A percentile compares a stretch with the other conserved stretches of the same genome.
Conservation (phyloP, 345 rosid genomes). For the Sisymbrium irio region DNA sequence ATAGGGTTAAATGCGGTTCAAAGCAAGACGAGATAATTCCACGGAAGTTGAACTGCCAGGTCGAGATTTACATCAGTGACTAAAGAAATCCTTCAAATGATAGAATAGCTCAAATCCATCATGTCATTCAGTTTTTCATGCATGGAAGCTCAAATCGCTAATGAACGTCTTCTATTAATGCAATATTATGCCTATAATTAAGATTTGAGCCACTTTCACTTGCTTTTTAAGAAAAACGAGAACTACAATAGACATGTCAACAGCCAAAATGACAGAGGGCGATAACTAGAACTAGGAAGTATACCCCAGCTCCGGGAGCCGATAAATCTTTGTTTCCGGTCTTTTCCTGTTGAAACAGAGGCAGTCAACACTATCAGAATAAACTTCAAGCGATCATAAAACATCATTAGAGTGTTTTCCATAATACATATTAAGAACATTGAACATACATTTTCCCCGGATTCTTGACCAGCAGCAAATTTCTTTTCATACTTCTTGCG, state of each 20-base stretch:
- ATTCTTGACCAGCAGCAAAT: constrained; percentile 80
- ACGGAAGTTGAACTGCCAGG: constrained; percentile 89
- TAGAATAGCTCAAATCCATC: constrained; percentile 6
- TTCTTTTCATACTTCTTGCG: constrained; percentile 91
- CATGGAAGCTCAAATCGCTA: constrained; percentile 7
- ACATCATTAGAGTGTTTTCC: constrained; percentile 14
- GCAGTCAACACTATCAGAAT: constrained; percentile 11
- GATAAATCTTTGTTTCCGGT: constrained; percentile 70
- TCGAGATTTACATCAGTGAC: constrained; percentile 18
- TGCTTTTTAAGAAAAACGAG: constrained; percentile 1
- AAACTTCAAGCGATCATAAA: constrained; percentile 2
- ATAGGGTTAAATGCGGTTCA: constrained; percentile 86
- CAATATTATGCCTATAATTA: constrained; percentile 15
- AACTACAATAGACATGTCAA: constrained; percentile 9
- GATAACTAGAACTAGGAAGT: constrained; percentile 20
- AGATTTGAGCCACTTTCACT: neutral
- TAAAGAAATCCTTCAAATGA: constrained; percentile 9
- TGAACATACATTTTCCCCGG: constrained; percentile 49
- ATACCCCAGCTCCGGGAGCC: constrained; percentile 97
- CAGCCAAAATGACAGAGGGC: constrained; percentile 10
- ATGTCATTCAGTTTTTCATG: constrained; percentile 4
- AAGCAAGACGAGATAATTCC: constrained; percentile 97
- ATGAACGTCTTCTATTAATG: constrained; percentile 8
- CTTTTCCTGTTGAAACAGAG: constrained; percentile 58
- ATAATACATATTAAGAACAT: neutral